A percentile compares a stretch with the other conserved stretches of the same genome.
These are phyloP conservation scores for Ustilago loliicola DNA, from an alignment of 1,284 basidiomycete genomes.

Conservation along the genomic window DNA sequence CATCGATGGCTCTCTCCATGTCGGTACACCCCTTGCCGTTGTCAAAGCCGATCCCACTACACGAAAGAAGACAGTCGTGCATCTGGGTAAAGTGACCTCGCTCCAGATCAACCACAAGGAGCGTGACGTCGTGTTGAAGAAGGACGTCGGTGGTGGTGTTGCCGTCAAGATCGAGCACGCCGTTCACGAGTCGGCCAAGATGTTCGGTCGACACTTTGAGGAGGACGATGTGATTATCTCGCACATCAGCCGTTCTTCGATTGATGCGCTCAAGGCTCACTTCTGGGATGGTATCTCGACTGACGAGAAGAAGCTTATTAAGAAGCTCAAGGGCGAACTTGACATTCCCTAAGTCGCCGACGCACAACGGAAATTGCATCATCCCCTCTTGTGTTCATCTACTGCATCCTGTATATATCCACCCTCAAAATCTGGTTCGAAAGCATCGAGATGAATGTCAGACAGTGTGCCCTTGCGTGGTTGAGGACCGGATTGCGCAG, in stretches of 20 bases:
- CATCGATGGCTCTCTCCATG: conserved; percentile 86
- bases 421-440: neutral
- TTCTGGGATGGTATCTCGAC: conserved; percentile 91
- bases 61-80: conserved; percentile 89
- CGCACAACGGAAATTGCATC: neutral
- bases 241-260: conserved; percentile 89
- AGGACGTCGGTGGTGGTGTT: conserved; percentile 92
- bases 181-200: conserved; percentile 93
- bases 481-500: too few species aligned
- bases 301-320: conserved; percentile 95
- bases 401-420: neutral
- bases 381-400: neutral
- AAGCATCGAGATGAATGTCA: neutral
- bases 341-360: conserved; percentile 70
- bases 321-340: conserved; percentile 85
- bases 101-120: conserved; percentile 69
- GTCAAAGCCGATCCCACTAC: conserved; percentile 88
- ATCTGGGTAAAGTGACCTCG: conserved; percentile 91
- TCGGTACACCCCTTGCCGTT: conserved; percentile 95
- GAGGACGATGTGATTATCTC: conserved; percentile 95
- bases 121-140: conserved; percentile 85
- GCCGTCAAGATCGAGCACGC: conserved; percentile 99
- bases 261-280: conserved; percentile 81
- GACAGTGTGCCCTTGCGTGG: neutral
- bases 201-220: conserved; percentile 82